Conservation (phyloP, 257 asterid genomes). For the Orobanche coerulescens region DNA sequence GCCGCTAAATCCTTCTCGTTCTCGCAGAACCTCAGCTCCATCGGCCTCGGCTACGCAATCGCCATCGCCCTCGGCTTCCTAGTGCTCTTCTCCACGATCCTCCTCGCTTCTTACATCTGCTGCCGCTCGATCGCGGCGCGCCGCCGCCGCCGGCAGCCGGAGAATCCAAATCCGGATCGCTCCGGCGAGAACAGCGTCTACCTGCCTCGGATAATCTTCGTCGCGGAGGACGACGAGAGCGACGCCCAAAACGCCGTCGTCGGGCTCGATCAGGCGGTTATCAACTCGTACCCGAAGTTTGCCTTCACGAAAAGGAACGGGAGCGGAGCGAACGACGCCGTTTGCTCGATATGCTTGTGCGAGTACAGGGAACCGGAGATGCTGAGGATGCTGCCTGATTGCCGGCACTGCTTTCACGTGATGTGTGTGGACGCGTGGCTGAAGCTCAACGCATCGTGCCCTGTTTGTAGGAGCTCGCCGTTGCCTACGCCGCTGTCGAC, state of each 20-base stretch:
- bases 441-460: slow-evolving; percentile 85
- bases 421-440: slow-evolving; percentile 92
- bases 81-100: slow-evolving; percentile 64
- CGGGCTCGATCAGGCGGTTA: slow-evolving; percentile 77
- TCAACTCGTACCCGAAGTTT: slow-evolving; percentile 76
- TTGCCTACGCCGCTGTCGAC: slow-evolving; percentile 94
- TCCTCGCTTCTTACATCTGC: slow-evolving; percentile 77
- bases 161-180: not conserved
- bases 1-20: slow-evolving; percentile 16
- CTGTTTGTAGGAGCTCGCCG: slow-evolving; percentile 90
- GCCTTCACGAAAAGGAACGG: slow-evolving; percentile 41
- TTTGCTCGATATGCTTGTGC: slow-evolving; percentile 78
- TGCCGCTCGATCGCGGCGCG: slow-evolving; percentile 67
- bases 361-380: slow-evolving; percentile 82
- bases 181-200: slow-evolving; percentile 53
- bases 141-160: slow-evolving; percentile 47
- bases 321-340: slow-evolving; percentile 32
- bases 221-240: slow-evolving; percentile 67
- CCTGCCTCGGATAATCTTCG: slow-evolving; percentile 80
- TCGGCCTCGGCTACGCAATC: slow-evolving; percentile 73
- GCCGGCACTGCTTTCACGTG: slow-evolving; percentile 77
- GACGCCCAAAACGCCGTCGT: slow-evolving; percentile 45
- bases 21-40: slow-evolving; percentile 33
- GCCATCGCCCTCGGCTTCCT: slow-evolving; percentile 81
- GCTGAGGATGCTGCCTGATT: slow-evolving; percentile 88